Percentiles rank a stretch among this genome's conserved stretches.
Conservation (phyloP, 192 early-diverging fungal genomes). For the Linnemannia schmuckeri region DNA sequence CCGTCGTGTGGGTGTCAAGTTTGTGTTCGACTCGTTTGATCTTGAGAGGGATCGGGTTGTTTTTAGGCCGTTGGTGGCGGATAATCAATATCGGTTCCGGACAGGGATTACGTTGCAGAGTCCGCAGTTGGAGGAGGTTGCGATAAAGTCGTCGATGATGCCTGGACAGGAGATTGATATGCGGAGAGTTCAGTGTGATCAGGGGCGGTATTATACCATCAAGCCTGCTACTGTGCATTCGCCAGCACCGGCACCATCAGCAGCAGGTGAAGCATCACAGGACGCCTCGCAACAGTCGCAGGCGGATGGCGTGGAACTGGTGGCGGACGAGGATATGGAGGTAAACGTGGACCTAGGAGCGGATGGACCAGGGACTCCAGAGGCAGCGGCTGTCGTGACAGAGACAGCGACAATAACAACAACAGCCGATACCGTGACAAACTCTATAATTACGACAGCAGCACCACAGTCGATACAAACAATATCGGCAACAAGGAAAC, state of each 20-base stretch:
- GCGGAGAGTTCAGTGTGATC: slow-evolving; percentile 6
- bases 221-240: neutral
- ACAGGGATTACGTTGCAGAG: slow-evolving; percentile 36
- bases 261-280: neutral
- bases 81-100: slow-evolving; percentile 43
- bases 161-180: neutral
- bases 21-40: slow-evolving; percentile 51
- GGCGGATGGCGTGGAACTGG: neutral
- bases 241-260: neutral
- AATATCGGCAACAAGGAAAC: neutral
- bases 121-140: slow-evolving; percentile 44
- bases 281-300: neutral
- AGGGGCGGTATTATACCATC: slow-evolving; percentile 20
- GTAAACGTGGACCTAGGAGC: neutral
- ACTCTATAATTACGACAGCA: neutral
- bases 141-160: slow-evolving; percentile 2
- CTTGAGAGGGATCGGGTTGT: slow-evolving; percentile 38
- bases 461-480: neutral
- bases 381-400: neutral
- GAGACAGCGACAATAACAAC: neutral
- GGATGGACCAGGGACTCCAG: neutral
- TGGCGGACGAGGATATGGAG: neutral
- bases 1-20: slow-evolving; percentile 36
- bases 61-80: slow-evolving; percentile 7
- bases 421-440: neutral